Conservation (phyloP, 2,329 filamentous ascomycete genomes). For the Trichoderma breve region DNA sequence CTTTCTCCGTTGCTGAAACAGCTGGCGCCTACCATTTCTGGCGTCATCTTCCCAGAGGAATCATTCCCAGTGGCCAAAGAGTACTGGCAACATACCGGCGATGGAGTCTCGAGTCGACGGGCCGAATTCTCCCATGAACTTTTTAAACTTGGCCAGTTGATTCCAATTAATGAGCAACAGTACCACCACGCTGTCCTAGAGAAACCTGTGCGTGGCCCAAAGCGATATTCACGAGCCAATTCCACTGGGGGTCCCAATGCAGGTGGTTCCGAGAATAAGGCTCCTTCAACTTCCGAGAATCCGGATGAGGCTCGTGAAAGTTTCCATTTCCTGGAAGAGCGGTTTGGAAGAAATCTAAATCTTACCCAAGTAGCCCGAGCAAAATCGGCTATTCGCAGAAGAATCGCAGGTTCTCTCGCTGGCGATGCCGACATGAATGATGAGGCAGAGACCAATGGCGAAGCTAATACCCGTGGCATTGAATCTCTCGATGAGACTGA, state of each 20-base stretch:
- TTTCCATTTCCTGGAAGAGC: constrained; percentile 82
- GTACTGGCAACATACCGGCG: constrained; percentile 96
- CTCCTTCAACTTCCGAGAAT: constrained; percentile 20
- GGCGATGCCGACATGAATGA: constrained; percentile 59
- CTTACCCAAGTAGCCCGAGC: constrained; percentile 75
- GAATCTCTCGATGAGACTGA: constrained; percentile 76
- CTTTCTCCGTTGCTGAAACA: constrained; percentile 51
- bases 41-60: constrained; percentile 68
- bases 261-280: constrained; percentile 6
- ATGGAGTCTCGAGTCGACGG: constrained; percentile 85
- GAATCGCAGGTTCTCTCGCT: constrained; percentile 83
- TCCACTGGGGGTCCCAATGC: constrained; percentile 32
- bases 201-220: constrained; percentile 66
- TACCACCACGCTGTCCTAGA: constrained; percentile 30
- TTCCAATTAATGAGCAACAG: constrained; percentile 31
- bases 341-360: constrained; percentile 89
- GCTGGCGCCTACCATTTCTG: constrained; percentile 61
- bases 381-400: constrained; percentile 77
- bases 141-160: constrained; percentile 64
- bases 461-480: constrained; percentile 53
- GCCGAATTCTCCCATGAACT: constrained; percentile 84
- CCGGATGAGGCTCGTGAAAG: constrained; percentile 59
- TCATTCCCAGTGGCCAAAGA: constrained; percentile 76
- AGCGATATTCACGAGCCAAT: constrained; percentile 67
- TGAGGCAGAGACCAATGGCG: constrained; percentile 22